Percentiles rank a stretch among this genome's conserved stretches.
phyloP scores from a whole-genome alignment of 495 filamentous ascomycete genomes.

The Daldinia concentrica region DNA sequence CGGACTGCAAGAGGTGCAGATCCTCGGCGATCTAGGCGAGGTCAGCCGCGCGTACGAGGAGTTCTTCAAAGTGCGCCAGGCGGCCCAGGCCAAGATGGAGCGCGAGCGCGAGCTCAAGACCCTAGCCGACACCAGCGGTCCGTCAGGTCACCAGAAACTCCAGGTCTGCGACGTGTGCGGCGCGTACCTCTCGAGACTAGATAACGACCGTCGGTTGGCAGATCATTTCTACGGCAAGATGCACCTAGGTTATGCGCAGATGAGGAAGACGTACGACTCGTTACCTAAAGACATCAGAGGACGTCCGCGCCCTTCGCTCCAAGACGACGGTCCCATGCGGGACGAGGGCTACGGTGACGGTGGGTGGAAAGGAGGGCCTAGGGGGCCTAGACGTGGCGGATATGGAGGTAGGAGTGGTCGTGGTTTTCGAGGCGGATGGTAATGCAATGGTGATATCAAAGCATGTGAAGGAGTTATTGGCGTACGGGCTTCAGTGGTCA shows the following conservation, averaged over 20 bases:
- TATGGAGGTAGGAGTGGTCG: constrained; percentile 53
- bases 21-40: constrained; percentile 82
- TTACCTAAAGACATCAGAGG: constrained; percentile 86
- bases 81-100: constrained; percentile 82
- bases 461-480: constrained; percentile 43
- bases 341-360: constrained; percentile 66
- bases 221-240: constrained; percentile 99
- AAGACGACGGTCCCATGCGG: constrained; percentile 58
- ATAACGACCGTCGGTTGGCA: constrained; percentile 92
- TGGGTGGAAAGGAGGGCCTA: constrained; percentile 57
- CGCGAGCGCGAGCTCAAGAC: constrained; percentile 90
- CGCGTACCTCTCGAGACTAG: constrained; percentile 87
- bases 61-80: constrained; percentile 81
- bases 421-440: constrained; percentile 58
- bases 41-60: constrained; percentile 85
- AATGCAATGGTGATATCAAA: constrained; percentile 19
- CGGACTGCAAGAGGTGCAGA: constrained; percentile 83
- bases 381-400: constrained; percentile 57
- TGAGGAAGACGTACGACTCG: constrained; percentile 89
- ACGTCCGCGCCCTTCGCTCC: constrained; percentile 64
- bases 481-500: constrained; percentile 30
- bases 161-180: constrained; percentile 98
- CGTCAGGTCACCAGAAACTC: constrained; percentile 94
- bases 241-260: constrained; percentile 97
- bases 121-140: constrained; percentile 89